These are phyloP conservation scores for Termitomyces sp. DNA, from an alignment of 768 basidiomycete genomes.

Conservation along the genomic window DNA sequence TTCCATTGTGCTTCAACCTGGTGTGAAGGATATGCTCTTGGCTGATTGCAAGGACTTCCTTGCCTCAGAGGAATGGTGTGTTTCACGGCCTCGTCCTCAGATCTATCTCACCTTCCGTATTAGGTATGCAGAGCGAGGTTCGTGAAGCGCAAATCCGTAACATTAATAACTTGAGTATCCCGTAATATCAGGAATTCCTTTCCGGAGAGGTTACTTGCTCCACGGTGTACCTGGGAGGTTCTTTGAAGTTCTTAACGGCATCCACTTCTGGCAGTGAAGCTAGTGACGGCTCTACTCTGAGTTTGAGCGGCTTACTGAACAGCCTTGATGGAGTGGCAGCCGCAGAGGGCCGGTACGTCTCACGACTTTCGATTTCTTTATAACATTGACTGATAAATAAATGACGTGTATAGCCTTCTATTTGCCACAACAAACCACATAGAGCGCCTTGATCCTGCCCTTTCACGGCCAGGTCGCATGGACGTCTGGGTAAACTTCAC, in stretches of 20 bases:
- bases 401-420: conserved; percentile 48
- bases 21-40: conserved; percentile 87
- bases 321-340: conserved; percentile 84
- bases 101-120: conserved; percentile 14
- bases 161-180: conserved; percentile 10
- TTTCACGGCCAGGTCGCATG: conserved; percentile 86
- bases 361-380: background rate
- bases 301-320: conserved; percentile 81
- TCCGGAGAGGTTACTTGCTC: conserved; percentile 79
- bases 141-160: conserved; percentile 19
- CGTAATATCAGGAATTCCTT: conserved; percentile 65
- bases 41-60: conserved; percentile 85
- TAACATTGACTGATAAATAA: conserved; percentile 8
- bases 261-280: conserved; percentile 38
- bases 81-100: conserved; percentile 9
- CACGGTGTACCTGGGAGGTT: conserved; percentile 86
- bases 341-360: conserved; percentile 75
- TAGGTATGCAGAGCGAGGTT: conserved; percentile 90
- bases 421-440: conserved; percentile 95
- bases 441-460: conserved; percentile 85
- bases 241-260: conserved; percentile 22
- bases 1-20: conserved; percentile 87
- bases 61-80: conserved; percentile 80
- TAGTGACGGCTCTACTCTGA: conserved; percentile 77
- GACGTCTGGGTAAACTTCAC: conserved; percentile 92